Conservation (phyloP, 129 eudicot genomes). For the Escallonia rubra region DNA sequence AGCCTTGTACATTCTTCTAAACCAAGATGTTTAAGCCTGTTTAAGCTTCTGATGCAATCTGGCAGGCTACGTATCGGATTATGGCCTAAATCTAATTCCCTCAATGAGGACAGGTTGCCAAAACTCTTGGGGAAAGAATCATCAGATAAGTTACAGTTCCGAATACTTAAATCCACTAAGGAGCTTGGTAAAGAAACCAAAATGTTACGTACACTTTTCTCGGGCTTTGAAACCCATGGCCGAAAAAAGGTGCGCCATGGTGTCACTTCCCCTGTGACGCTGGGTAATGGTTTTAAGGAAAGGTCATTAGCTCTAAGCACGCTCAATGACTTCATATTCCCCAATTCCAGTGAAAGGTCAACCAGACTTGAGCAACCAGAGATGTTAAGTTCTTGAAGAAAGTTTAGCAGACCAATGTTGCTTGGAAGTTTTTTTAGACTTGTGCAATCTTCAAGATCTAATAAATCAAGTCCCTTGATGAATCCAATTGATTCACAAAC, state of each 20-base stretch:
- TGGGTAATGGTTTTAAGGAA: background rate
- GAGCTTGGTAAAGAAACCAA: background rate
- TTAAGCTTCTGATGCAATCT: background rate
- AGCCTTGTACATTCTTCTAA: background rate
- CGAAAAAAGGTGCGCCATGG: background rate
- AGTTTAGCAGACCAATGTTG: background rate
- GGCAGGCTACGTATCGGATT: background rate
- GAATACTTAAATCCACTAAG: background rate
- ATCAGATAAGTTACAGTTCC: background rate
- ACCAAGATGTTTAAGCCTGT: background rate
- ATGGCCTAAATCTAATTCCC: background rate
- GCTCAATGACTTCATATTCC: background rate
- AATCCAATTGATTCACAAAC: background rate
- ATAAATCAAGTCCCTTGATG: background rate
- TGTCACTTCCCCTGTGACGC: background rate
- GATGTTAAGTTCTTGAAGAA: background rate
- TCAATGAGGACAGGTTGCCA: background rate
- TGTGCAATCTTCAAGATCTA: background rate
- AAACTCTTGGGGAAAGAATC: background rate
- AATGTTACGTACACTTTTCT: background rate
- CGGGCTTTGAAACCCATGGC: background rate
- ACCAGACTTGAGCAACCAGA: background rate
- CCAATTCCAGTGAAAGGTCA: background rate
- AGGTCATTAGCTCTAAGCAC: background rate
- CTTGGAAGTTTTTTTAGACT: background rate